Evolutionary conservation across 2,329 filamentous ascomycete genomes (phyloP).

Genomic region (Aquanectria penicillioides): DNA sequence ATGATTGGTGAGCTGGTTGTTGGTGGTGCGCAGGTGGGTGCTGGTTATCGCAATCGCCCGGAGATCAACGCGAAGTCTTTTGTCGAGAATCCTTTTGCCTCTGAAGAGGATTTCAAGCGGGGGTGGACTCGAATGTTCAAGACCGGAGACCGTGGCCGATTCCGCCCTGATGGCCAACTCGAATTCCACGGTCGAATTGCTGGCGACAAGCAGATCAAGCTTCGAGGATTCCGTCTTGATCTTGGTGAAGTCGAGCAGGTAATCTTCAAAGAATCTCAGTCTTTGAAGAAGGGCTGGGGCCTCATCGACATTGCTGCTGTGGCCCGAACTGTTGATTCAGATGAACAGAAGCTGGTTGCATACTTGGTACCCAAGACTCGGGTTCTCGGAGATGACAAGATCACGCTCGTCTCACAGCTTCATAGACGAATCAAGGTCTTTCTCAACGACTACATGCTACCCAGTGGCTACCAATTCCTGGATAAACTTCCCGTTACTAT

Average conservation of each 20-base stretch:
- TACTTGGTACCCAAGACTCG: slow-evolving; percentile 34
- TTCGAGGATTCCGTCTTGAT: slow-evolving; percentile 49
- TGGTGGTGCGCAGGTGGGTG: slow-evolving; percentile 53
- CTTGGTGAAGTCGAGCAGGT: slow-evolving; percentile 49
- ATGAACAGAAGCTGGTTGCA: slow-evolving; percentile 37
- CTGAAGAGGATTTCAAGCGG: slow-evolving; percentile 31
- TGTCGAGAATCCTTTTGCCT: slow-evolving; percentile 33
- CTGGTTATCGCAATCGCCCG: slow-evolving; percentile 51
- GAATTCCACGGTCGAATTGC: slow-evolving; percentile 49
- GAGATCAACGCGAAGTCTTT: slow-evolving; percentile 62
- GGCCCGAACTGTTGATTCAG: slow-evolving; percentile 29
- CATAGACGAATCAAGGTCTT: slow-evolving; percentile 32
- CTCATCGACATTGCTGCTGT: slow-evolving; percentile 34
- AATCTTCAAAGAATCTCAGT: slow-evolving; percentile 33
- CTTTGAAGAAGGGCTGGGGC: slow-evolving; percentile 8
- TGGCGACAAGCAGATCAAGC: slow-evolving; percentile 51
- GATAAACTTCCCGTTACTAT: slow-evolving; percentile 33
- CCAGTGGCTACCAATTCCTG: slow-evolving; percentile 36
- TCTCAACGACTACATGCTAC: slow-evolving; percentile 42
- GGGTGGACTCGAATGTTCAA: slow-evolving; percentile 51
- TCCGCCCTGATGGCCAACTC: slow-evolving; percentile 49
- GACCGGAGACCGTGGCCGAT: slow-evolving; percentile 55
- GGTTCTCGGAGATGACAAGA: slow-evolving; percentile 22
- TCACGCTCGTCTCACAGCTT: slow-evolving; percentile 25
- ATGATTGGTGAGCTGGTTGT: slow-evolving; percentile 54